Percentiles rank a stretch among this genome's conserved stretches.
Evolutionary conservation across 257 asterid species (phyloP).

Genomic region (Petunia secreta): DNA sequence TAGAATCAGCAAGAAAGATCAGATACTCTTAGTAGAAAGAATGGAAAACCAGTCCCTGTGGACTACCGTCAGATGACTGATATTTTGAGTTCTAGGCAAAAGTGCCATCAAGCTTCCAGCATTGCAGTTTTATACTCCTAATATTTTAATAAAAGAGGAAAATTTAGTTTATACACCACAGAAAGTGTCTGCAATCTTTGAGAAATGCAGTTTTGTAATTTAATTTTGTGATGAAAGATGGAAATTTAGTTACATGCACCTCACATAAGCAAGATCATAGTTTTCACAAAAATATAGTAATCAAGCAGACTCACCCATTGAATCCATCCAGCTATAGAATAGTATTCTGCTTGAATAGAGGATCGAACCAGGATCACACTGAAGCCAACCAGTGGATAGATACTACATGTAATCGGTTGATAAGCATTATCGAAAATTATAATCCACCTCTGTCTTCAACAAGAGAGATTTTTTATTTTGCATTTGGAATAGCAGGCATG

Average conservation of each 20-base stretch:
- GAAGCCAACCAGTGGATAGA: slow-evolving; percentile 92
- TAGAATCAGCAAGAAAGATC: background rate
- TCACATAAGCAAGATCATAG: background rate
- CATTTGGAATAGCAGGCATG: no score
- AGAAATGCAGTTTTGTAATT: background rate
- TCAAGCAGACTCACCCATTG: slow-evolving; percentile 66
- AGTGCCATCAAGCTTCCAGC: no score
- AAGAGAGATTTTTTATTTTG: background rate
- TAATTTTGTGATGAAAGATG: background rate
- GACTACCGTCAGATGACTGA: background rate
- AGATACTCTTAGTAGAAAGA: background rate
- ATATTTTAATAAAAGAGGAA: no score
- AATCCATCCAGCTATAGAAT: slow-evolving; percentile 59
- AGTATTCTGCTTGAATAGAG: slow-evolving; percentile 73
- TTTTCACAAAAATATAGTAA: background rate
- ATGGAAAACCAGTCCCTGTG: background rate
- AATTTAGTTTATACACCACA: no score
- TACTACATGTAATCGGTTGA: slow-evolving; percentile 52
- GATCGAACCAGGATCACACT: slow-evolving; percentile 78
- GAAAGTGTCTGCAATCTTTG: background rate
- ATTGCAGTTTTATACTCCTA: no score
- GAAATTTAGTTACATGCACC: background rate
- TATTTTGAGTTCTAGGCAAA: background rate
- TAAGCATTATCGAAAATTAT: slow-evolving; percentile 4
- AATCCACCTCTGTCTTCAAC: background rate